phyloP scores from a whole-genome alignment of 2,329 filamentous ascomycete genomes.

The Fusarium floridanum region DNA sequence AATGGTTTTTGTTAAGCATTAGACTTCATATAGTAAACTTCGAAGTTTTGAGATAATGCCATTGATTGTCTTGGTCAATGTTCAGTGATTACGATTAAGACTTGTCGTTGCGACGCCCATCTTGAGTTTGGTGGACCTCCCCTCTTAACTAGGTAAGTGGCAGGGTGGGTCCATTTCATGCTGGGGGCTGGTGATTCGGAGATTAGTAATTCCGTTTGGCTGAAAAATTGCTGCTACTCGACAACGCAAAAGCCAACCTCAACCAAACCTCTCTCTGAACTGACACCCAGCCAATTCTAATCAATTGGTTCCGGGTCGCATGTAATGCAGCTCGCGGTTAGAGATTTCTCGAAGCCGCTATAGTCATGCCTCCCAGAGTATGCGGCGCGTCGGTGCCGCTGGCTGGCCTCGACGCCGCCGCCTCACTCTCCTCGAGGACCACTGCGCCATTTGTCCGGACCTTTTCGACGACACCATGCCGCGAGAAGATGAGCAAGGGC shows the following conservation, averaged over 20 bases:
- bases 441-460: slow-evolving; percentile 43
- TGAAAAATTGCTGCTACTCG: slow-evolving; percentile 42
- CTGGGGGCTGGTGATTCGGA: not conserved
- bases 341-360: slow-evolving; percentile 33
- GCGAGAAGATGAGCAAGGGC: slow-evolving; percentile 53
- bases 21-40: not conserved
- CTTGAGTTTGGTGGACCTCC: not conserved
- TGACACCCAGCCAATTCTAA: slow-evolving; percentile 39
- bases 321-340: slow-evolving; percentile 40
- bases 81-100: not conserved
- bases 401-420: slow-evolving; percentile 48
- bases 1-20: not conserved
- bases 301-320: slow-evolving; percentile 43
- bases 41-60: not conserved
- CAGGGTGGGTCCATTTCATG: not conserved
- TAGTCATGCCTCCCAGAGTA: slow-evolving; percentile 52
- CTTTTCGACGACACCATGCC: slow-evolving; percentile 57
- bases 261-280: slow-evolving; percentile 28
- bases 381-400: slow-evolving; percentile 47
- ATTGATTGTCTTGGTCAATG: not conserved
- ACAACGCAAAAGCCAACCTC: slow-evolving; percentile 21
- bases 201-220: slow-evolving; percentile 24
- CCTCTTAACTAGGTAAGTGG: not conserved
- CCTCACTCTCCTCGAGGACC: slow-evolving; percentile 29
- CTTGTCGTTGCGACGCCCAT: not conserved